phyloP scores from a whole-genome alignment of 192 early-diverging fungal genomes.

The Coemansia sp. region DNA sequence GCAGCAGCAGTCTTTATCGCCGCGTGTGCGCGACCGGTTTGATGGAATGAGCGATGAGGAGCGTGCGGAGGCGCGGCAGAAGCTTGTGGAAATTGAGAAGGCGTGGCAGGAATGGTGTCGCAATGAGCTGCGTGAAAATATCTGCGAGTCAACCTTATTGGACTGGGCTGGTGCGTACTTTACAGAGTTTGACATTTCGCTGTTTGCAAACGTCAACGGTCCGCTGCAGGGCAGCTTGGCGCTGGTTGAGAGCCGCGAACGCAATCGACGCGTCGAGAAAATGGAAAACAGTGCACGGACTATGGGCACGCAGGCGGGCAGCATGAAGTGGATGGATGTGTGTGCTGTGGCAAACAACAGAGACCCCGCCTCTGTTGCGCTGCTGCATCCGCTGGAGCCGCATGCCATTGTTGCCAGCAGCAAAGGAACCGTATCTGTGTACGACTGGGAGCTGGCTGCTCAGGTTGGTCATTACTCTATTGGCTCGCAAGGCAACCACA shows the following conservation, averaged over 20 bases:
- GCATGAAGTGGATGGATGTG: slow-evolving; percentile 46
- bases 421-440: slow-evolving; percentile 57
- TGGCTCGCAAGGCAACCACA: background rate
- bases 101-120: slow-evolving; percentile 50
- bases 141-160: slow-evolving; percentile 38
- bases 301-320: slow-evolving; percentile 22
- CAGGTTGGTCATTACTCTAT: slow-evolving; percentile 42
- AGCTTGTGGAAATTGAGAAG: slow-evolving; percentile 21
- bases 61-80: slow-evolving; percentile 11
- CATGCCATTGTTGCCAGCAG: slow-evolving; percentile 78
- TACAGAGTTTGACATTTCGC: slow-evolving; percentile 52
- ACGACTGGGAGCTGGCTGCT: slow-evolving; percentile 47
- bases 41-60: slow-evolving; percentile 12
- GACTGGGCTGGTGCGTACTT: slow-evolving; percentile 55
- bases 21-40: slow-evolving; percentile 13
- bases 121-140: slow-evolving; percentile 37
- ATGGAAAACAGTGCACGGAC: slow-evolving; percentile 31
- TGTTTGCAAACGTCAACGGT: slow-evolving; percentile 48
- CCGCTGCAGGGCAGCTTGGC: slow-evolving; percentile 43
- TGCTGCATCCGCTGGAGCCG: slow-evolving; percentile 85
- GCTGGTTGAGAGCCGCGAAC: slow-evolving; percentile 50
- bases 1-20: background rate
- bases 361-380: slow-evolving; percentile 19
- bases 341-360: slow-evolving; percentile 18
- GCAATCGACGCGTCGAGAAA: slow-evolving; percentile 26